These are phyloP conservation scores for Fusarium devonianum DNA, from an alignment of 2,329 filamentous ascomycete genomes.

Conservation along the genomic window DNA sequence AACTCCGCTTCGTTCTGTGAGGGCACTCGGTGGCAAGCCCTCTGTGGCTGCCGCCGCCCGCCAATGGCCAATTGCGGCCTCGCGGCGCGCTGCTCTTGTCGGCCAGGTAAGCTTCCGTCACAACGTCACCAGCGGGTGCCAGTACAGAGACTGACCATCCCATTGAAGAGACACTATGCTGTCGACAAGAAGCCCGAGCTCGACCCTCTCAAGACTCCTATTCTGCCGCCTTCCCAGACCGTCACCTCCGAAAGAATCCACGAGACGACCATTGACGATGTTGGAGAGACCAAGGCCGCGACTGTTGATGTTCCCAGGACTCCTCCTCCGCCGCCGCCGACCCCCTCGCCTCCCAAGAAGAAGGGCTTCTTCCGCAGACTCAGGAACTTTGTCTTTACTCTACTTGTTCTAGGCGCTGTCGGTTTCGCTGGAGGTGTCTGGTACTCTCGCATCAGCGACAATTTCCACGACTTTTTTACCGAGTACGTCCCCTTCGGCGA, in stretches of 20 bases:
- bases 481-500: constrained; percentile 96
- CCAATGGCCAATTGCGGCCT: constrained; percentile 62
- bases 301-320: constrained; percentile 50
- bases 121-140: constrained; percentile 45
- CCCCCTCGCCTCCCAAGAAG: constrained; percentile 57
- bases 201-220: constrained; percentile 56
- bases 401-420: constrained; percentile 77
- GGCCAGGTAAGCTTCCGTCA: constrained; percentile 47
- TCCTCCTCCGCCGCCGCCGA: constrained; percentile 41
- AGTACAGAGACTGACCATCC: constrained; percentile 44
- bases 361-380: constrained; percentile 75
- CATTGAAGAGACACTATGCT: constrained; percentile 62
- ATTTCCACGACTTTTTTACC: constrained; percentile 99
- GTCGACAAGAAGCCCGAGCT: constrained; percentile 61
- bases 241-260: constrained; percentile 56
- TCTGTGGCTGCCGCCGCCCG: constrained; percentile 59
- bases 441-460: constrained; percentile 93
- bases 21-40: constrained; percentile 64
- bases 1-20: constrained; percentile 71
- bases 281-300: constrained; percentile 49
- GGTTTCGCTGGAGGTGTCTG: constrained; percentile 89
- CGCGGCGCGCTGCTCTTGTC: constrained; percentile 45
- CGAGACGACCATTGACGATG: constrained; percentile 48
- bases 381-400: constrained; percentile 77
- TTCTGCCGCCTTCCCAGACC: constrained; percentile 63